Conservation (phyloP, 2,329 filamentous ascomycete species). For the Chaetomiaceae sp. region DNA sequence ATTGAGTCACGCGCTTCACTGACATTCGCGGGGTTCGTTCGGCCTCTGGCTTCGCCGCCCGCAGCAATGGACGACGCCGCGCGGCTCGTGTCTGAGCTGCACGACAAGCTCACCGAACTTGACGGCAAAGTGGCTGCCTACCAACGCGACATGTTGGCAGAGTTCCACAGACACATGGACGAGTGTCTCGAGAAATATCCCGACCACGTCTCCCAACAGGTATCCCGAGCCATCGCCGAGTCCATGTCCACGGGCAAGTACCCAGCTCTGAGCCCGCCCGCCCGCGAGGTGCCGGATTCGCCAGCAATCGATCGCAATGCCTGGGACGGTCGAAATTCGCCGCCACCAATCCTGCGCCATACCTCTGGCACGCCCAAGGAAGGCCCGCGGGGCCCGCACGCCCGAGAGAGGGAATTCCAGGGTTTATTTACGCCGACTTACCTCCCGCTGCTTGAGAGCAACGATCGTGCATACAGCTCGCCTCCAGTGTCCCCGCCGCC, state of each 20-base stretch:
- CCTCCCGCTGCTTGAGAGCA: slow-evolving; percentile 56
- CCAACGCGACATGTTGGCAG: slow-evolving; percentile 52
- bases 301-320: slow-evolving; percentile 14
- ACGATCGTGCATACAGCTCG: slow-evolving; percentile 26
- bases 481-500: slow-evolving; percentile 26
- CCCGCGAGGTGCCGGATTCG: slow-evolving; percentile 30
- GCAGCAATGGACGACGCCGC: slow-evolving; percentile 45
- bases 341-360: slow-evolving; percentile 39
- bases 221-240: slow-evolving; percentile 45
- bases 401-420: slow-evolving; percentile 56
- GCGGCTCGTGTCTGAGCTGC: slow-evolving; percentile 48
- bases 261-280: slow-evolving; percentile 38
- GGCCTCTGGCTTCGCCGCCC: slow-evolving; percentile 14
- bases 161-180: slow-evolving; percentile 53
- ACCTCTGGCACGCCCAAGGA: slow-evolving; percentile 36
- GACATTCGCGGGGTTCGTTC: slow-evolving; percentile 9
- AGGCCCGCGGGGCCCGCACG: slow-evolving; percentile 44
- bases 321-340: slow-evolving; percentile 32
- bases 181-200: slow-evolving; percentile 46
- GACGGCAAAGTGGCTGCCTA: slow-evolving; percentile 54
- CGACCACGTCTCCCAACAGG: slow-evolving; percentile 42
- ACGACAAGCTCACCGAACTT: slow-evolving; percentile 51
- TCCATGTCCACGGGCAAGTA: slow-evolving; percentile 38
- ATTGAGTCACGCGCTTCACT: slow-evolving; percentile 22
- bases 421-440: slow-evolving; percentile 61